Conservation (phyloP, 495 filamentous ascomycete species). For the Penicillium pulvis region DNA sequence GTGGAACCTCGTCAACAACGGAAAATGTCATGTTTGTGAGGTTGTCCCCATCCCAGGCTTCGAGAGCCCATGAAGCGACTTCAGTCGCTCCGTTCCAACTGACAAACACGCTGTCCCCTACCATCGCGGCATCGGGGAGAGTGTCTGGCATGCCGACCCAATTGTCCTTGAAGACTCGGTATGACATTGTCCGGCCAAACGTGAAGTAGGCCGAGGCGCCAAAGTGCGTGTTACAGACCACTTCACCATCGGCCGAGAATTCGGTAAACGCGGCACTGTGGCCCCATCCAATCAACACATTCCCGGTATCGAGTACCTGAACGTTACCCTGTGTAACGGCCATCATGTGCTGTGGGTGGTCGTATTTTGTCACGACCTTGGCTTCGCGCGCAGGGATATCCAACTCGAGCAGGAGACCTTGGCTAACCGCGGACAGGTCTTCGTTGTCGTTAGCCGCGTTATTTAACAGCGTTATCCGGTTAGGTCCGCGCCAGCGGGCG, state of each 20-base stretch:
- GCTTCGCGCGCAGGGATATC: conserved; percentile 26
- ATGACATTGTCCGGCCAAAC: conserved; percentile 41
- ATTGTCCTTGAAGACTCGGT: conserved; percentile 36
- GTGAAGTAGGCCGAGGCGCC: conserved; percentile 41
- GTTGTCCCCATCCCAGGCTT: conserved; percentile 30
- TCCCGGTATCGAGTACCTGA: conserved; percentile 55
- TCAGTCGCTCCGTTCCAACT: conserved; percentile 54
- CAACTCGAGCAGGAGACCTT: conserved; percentile 35
- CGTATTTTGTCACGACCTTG: conserved; percentile 27
- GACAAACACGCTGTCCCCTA: conserved; percentile 33
- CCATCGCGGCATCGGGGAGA: conserved; percentile 28
- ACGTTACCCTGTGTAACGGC: conserved; percentile 60
- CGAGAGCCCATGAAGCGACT: conserved; percentile 38
- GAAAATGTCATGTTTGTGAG: conserved; percentile 23
- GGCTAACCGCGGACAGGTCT: conserved; percentile 24
- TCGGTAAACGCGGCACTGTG: conserved; percentile 58
- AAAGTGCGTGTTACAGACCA: conserved; percentile 48
- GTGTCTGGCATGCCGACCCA: conserved; percentile 41
- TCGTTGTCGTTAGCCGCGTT: conserved; percentile 41
- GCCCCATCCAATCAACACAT: conserved; percentile 61
- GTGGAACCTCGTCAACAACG: conserved; percentile 13
- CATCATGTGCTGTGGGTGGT: conserved; percentile 36
- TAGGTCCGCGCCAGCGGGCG: conserved; percentile 43
- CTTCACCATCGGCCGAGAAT: conserved; percentile 50
- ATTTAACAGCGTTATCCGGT: conserved; percentile 53